Conservation (phyloP, 2,329 filamentous ascomycete species). For the Fusarium denticulatum region DNA sequence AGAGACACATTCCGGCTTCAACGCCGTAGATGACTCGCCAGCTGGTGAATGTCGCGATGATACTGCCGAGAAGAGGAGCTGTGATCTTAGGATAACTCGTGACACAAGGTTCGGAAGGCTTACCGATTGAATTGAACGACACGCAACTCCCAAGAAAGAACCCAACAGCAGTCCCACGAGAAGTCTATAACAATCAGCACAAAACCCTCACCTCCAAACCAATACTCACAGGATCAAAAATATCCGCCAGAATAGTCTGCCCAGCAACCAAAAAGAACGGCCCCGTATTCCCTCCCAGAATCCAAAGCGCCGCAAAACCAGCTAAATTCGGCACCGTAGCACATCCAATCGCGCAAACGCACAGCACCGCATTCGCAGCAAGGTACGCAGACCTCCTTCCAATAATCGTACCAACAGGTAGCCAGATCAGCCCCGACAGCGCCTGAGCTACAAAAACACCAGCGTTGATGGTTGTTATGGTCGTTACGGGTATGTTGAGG, state of each 20-base stretch:
- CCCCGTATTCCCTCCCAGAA: slow-evolving; percentile 40
- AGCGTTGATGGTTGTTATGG: slow-evolving; percentile 38
- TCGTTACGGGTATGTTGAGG: slow-evolving; percentile 13
- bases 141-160: slow-evolving; percentile 43
- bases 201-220: too few species aligned
- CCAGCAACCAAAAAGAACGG: slow-evolving; percentile 42
- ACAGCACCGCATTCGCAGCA: slow-evolving; percentile 38
- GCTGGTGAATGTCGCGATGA: slow-evolving; percentile 43
- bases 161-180: slow-evolving; percentile 40
- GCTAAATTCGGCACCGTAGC: slow-evolving; percentile 33
- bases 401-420: slow-evolving; percentile 40
- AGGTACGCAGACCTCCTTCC: slow-evolving; percentile 39
- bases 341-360: slow-evolving; percentile 37
- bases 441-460: slow-evolving; percentile 41
- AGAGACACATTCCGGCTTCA: slow-evolving; percentile 41
- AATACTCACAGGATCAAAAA: slow-evolving; percentile 35
- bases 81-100: neutral
- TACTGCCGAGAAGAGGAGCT: slow-evolving; percentile 41
- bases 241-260: slow-evolving; percentile 41
- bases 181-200: neutral
- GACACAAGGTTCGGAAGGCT: neutral
- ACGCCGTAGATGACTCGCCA: slow-evolving; percentile 44
- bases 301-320: slow-evolving; percentile 37
- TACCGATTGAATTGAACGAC: slow-evolving; percentile 40
- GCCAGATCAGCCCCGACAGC: slow-evolving; percentile 39